Evolutionary conservation across 2,329 filamentous ascomycete genomes (phyloP).

Genomic region (Xylariales sp.): DNA sequence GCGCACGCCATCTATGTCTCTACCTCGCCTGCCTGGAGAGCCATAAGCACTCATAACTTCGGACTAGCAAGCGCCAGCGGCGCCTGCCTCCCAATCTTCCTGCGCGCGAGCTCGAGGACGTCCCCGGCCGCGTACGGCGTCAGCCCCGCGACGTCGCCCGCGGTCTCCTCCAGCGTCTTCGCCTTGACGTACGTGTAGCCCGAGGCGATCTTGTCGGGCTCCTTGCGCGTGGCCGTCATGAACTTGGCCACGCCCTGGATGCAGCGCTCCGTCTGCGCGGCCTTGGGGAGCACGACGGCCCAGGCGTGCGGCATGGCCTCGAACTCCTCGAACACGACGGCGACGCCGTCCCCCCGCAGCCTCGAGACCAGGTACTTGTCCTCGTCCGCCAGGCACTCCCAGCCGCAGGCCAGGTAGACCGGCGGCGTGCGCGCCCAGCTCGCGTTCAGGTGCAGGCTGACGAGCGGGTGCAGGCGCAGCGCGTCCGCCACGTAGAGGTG

Average conservation of each 20-base stretch:
- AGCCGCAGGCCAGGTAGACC: slow-evolving; percentile 74
- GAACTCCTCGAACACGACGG: slow-evolving; percentile 76
- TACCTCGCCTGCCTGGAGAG: neutral
- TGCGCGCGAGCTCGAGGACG: slow-evolving; percentile 54
- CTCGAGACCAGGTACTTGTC: slow-evolving; percentile 68
- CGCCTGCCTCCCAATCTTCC: slow-evolving; percentile 43
- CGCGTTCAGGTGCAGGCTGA: slow-evolving; percentile 67
- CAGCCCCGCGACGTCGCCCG: slow-evolving; percentile 57
- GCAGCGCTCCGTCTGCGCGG: slow-evolving; percentile 63
- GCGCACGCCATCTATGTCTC: neutral
- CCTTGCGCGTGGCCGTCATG: slow-evolving; percentile 55
- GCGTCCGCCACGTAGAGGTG: slow-evolving; percentile 67
- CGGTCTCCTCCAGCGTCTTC: slow-evolving; percentile 62
- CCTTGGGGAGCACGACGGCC: slow-evolving; percentile 61
- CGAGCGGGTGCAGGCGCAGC: slow-evolving; percentile 73
- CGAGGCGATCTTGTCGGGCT: slow-evolving; percentile 51
- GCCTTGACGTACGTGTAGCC: slow-evolving; percentile 61
- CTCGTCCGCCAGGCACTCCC: slow-evolving; percentile 79
- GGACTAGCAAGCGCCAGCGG: slow-evolving; percentile 34
- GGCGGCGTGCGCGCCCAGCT: slow-evolving; percentile 74
- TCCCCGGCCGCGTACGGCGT: slow-evolving; percentile 58
- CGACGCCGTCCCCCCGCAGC: slow-evolving; percentile 67
- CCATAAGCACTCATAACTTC: slow-evolving; percentile 36
- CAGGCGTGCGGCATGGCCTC: slow-evolving; percentile 83
- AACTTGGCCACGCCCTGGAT: slow-evolving; percentile 69